These are phyloP conservation scores for Schwanniomyces pseudopolymorphus DNA, from an alignment of 805 yeast genomes.

Conservation along the genomic window DNA sequence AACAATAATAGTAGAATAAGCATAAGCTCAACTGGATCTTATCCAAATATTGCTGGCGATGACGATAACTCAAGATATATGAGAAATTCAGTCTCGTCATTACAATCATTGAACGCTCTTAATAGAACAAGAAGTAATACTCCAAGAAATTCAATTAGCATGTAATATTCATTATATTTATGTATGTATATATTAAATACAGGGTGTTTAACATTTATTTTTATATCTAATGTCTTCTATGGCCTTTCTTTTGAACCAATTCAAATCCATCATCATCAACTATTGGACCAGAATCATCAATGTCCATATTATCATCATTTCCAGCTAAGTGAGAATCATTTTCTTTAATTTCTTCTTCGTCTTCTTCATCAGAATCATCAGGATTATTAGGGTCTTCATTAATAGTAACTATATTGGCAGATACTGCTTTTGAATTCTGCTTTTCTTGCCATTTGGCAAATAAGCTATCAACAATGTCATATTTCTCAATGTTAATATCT, in stretches of 20 bases:
- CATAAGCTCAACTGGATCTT: constrained; percentile 16
- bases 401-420: constrained; percentile 42
- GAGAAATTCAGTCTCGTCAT: constrained; percentile 33
- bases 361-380: constrained; percentile 48
- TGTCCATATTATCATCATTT: constrained; percentile 26
- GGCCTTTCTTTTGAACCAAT: constrained; percentile 70
- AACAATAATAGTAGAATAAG: constrained; percentile 26
- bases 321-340: constrained; percentile 20
- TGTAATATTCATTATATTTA: constrained; percentile 1
- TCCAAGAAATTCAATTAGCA: constrained; percentile 35
- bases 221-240: constrained; percentile 36
- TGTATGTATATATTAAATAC: constrained; percentile 1
- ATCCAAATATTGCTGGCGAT: constrained; percentile 24
- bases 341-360: constrained; percentile 22
- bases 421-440: constrained; percentile 35
- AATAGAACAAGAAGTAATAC: constrained; percentile 36
- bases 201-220: no score
- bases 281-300: constrained; percentile 52
- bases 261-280: constrained; percentile 96
- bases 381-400: constrained; percentile 66
- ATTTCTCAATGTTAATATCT: constrained; percentile 57
- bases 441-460: constrained; percentile 60
- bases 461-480: constrained; percentile 53
- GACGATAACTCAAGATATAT: constrained; percentile 24
- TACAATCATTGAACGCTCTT: constrained; percentile 40